Base-by-base conservation (phyloP, 345 rosid species). In the Limnanthes douglasii region DNA sequence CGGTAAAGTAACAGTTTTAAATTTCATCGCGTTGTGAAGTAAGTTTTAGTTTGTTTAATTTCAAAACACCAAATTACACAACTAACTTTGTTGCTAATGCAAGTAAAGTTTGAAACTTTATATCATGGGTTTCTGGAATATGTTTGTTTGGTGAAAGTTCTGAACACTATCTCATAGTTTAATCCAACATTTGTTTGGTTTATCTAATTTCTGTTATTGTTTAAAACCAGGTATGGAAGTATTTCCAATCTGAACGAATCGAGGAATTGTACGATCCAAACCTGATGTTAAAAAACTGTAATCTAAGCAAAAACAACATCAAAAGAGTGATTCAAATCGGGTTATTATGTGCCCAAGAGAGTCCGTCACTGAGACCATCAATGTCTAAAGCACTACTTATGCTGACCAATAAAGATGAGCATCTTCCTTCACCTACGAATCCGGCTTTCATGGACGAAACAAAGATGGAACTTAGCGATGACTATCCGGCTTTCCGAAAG, bases 361-460 rank as follows among this genome's bases (percentile, higher is more conserved):
- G 26, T 31, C 65, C 94, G 8, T 51, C 76, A 9, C 61, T 79
- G 43, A 51, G 94, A 34, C 95, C 95, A 31, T 31, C 84, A 21
- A 83, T 88, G 92, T 75, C 84, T 1, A 77, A 63, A 62, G 75
- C 50, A 32, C 62, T 83, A 39, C 72, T 69, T 45, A 74, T 74
- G 95, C 50, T 88, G 51, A 66, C 48, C 39, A 72, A 78, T 45
- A 75, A 66, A 41, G 90, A 67, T 8, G 73, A 83, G 18, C 44
- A 37, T 10, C 70, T 83, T 18, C 92, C 92, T 18, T 48, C 57
- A 30, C 92, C 97, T 4, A 44, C 75, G 6, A 72, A 66, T 51
- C 97, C 97, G 18, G 93, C 97, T 6, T 88, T 88, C 45, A 66
- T 68, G 30, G 98, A 83, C 22, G 94, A 79, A 60, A 54, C 39